A percentile compares a stretch with the other conserved stretches of the same genome.
Evolutionary conservation across 2,329 filamentous ascomycete genomes (phyloP).

Genomic region (Talaromyces piceae): DNA sequence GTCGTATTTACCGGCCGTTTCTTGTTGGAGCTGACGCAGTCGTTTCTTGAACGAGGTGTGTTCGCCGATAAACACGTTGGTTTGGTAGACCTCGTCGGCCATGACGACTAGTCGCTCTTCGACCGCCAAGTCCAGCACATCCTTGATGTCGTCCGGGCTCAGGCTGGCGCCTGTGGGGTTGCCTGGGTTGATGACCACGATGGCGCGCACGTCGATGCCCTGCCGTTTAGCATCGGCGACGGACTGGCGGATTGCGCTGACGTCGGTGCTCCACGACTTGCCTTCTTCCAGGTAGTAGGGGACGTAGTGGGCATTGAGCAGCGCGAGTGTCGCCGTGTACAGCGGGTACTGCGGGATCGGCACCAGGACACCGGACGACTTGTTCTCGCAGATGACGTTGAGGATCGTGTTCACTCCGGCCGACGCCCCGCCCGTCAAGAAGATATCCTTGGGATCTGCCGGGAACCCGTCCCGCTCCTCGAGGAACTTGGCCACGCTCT

Average conservation of each 20-base stretch:
- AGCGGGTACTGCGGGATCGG: constrained; percentile 97
- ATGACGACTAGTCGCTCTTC: constrained; percentile 81
- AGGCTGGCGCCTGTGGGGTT: constrained; percentile 93
- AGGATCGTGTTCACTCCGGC: constrained; percentile 92
- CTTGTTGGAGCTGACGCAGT: constrained; percentile 69
- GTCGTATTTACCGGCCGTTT: constrained; percentile 69
- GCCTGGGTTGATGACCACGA: constrained; percentile 96
- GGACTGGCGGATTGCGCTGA: constrained; percentile 66
- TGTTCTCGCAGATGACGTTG: constrained; percentile 73
- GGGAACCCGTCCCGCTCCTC: constrained; percentile 86
- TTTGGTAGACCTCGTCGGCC: constrained; percentile 98
- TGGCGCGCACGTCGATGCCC: constrained; percentile 80
- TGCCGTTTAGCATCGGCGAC: constrained; percentile 66
- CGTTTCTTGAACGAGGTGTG: constrained; percentile 95
- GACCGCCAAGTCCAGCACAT: constrained; percentile 78
- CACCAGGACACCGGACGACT: constrained; percentile 75
- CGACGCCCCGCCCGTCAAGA: constrained; percentile 84
- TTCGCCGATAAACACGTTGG: constrained; percentile 89
- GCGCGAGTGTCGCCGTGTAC: constrained; percentile 83
- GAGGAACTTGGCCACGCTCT: constrained; percentile 88
- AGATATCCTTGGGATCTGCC: constrained; percentile 72
- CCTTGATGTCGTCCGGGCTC: constrained; percentile 67
- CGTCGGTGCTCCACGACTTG: constrained; percentile 78
- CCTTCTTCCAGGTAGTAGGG: constrained; percentile 91
- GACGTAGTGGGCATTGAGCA: constrained; percentile 79